Evolutionary conservation across 495 filamentous ascomycete species (phyloP).

Genomic region (Penicillium angulare): DNA sequence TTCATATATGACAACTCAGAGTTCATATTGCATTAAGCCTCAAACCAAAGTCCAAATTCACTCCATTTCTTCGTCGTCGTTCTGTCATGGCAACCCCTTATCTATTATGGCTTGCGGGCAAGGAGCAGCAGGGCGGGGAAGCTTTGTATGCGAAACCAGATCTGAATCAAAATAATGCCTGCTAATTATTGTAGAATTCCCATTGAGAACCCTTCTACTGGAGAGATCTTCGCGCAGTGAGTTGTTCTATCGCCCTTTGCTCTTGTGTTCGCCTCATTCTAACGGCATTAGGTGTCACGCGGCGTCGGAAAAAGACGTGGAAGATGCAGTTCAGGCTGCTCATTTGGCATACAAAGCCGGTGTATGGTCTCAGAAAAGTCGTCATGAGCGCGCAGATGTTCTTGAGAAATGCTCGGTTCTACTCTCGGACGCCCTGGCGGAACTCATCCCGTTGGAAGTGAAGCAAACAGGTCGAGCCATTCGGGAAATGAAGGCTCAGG

Average conservation of each 20-base stretch:
- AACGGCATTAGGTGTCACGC: constrained; percentile 31
- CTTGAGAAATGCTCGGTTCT: constrained; percentile 55
- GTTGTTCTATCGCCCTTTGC: background rate
- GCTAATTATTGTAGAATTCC: constrained; percentile 12
- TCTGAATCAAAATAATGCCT: background rate
- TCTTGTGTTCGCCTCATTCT: background rate
- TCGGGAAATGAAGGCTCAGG: constrained; percentile 64
- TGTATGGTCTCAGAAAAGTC: constrained; percentile 56
- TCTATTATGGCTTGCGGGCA: constrained; percentile 1
- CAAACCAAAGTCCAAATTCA: too few species aligned
- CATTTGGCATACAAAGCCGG: constrained; percentile 52
- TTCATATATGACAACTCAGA: too few species aligned
- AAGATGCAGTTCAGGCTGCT: constrained; percentile 43
- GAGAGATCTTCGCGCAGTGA: constrained; percentile 21
- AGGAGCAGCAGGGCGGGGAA: background rate
- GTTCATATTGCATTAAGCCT: too few species aligned
- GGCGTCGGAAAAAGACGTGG: constrained; percentile 48
- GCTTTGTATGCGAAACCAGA: background rate
- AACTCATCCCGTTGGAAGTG: constrained; percentile 56
- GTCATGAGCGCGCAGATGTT: constrained; percentile 52
- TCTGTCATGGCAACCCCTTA: background rate
- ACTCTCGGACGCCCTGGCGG: constrained; percentile 46
- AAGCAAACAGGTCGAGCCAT: constrained; percentile 61
- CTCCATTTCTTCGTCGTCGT: too few species aligned
- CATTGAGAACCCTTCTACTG: constrained; percentile 22